phyloP scores from a whole-genome alignment of 768 basidiomycete species.

The Xerocomellus dryophilus region DNA sequence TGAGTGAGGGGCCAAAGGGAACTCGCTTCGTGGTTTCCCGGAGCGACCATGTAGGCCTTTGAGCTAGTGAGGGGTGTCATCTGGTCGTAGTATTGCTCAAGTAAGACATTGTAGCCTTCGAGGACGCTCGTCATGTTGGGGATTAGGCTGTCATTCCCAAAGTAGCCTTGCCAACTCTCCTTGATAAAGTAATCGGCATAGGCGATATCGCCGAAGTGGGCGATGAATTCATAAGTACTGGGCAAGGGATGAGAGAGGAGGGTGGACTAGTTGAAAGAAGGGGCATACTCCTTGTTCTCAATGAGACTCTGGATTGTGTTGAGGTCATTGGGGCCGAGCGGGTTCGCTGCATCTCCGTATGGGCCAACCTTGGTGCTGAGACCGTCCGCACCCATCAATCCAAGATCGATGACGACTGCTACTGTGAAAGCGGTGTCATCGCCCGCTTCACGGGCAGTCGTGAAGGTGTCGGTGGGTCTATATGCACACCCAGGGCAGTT shows the following conservation, averaged over 20 bases:
- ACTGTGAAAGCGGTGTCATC: conserved; percentile 21
- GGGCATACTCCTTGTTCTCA: conserved; percentile 27
- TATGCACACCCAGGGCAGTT: conserved; percentile 30
- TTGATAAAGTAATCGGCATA: conserved; percentile 30
- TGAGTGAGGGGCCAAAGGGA: no score
- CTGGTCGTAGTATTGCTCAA: conserved; percentile 30
- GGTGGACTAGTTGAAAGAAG: neutral
- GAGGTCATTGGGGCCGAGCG: conserved; percentile 25
- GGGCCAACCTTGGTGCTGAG: conserved; percentile 31
- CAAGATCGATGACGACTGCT: conserved; percentile 27
- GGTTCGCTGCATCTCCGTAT: conserved; percentile 18
- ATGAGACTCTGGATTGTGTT: conserved; percentile 31
- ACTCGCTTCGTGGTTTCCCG: conserved; percentile 27
- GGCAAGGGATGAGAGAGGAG: neutral
- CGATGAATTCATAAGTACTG: conserved; percentile 28
- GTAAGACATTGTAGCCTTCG: conserved; percentile 24
- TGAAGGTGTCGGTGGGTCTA: conserved; percentile 23
- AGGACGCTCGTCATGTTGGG: conserved; percentile 25
- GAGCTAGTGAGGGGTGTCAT: conserved; percentile 23
- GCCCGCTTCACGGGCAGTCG: conserved; percentile 20
- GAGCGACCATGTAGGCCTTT: conserved; percentile 27
- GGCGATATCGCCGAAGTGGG: conserved; percentile 26
- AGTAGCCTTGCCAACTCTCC: conserved; percentile 32
- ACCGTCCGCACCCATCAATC: conserved; percentile 28
- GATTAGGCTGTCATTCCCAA: conserved; percentile 26